Evolutionary conservation across 352 stramenopile species (phyloP).

Genomic region (Phytophthora fragariaefolia): DNA sequence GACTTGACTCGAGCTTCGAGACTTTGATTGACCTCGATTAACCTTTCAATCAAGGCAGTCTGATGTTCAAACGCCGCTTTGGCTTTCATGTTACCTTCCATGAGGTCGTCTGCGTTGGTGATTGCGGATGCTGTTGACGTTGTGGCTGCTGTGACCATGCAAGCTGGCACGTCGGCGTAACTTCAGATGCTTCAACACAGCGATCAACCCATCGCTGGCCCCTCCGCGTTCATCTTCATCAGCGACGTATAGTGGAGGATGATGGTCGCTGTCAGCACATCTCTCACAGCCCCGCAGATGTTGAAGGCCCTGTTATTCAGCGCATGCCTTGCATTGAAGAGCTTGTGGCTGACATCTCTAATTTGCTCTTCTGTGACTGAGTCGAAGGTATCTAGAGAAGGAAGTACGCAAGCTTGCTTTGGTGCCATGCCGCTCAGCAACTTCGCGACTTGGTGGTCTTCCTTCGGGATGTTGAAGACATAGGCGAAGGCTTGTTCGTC

Average conservation of each 20-base stretch:
- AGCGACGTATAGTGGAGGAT: not conserved
- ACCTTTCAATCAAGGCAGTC: too few relatives aligned
- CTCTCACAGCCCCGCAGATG: not conserved
- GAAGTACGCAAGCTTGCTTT: slow-evolving; percentile 11
- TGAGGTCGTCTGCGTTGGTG: too few relatives aligned
- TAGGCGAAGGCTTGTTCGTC: slow-evolving; percentile 28
- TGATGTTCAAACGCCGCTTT: too few relatives aligned
- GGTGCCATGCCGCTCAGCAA: too few relatives aligned
- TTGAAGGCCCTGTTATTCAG: slow-evolving; percentile 1
- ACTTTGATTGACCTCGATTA: too few relatives aligned
- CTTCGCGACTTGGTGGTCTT: slow-evolving; percentile 28
- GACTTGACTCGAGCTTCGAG: too few relatives aligned
- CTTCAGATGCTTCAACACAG: too few relatives aligned
- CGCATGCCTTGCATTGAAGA: slow-evolving; percentile 21
- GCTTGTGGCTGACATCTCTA: slow-evolving; percentile 9
- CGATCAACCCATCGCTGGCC: not conserved
- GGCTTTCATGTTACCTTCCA: too few relatives aligned
- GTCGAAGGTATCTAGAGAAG: slow-evolving; percentile 20
- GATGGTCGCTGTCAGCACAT: slow-evolving; percentile 6
- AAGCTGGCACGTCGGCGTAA: too few relatives aligned
- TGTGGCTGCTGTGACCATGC: too few relatives aligned
- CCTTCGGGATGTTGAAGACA: slow-evolving; percentile 26
- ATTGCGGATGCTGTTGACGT: too few relatives aligned
- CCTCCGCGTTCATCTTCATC: not conserved
- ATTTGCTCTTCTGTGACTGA: slow-evolving; percentile 12